Conservation (phyloP, 2,329 filamentous ascomycete species). For the Ceratocystis papillata region DNA sequence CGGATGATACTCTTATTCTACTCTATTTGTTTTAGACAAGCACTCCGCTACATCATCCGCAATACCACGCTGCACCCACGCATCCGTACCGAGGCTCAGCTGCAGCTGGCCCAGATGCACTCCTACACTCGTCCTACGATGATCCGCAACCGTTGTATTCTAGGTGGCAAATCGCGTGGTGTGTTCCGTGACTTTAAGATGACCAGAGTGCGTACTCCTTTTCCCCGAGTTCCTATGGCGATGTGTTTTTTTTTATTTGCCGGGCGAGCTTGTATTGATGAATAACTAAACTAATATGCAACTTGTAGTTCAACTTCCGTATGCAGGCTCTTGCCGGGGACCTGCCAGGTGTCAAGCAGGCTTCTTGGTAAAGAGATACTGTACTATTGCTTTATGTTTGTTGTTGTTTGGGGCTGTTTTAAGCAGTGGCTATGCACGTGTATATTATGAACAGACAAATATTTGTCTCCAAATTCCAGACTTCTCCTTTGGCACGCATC, state of each 20-base stretch:
- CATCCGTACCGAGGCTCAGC: constrained; percentile 79
- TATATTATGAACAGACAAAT: constrained; percentile 23
- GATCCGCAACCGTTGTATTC: constrained; percentile 85
- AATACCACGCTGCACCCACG: constrained; percentile 77
- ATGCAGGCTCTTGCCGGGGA: constrained; percentile 76
- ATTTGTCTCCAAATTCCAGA: background rate
- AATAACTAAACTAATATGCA: background rate
- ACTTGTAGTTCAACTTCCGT: constrained; percentile 73
- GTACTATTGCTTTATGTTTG: background rate
- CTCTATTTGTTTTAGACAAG: constrained; percentile 55
- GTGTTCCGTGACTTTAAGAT: constrained; percentile 89
- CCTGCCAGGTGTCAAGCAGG: constrained; percentile 87
- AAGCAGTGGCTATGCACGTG: constrained; percentile 8
- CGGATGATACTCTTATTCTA: constrained; percentile 6
- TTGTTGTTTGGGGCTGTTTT: background rate
- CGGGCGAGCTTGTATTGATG: background rate
- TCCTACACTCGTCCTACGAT: constrained; percentile 87
- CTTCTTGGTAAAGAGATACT: constrained; percentile 68
- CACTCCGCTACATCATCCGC: constrained; percentile 80
- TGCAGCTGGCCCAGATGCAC: constrained; percentile 91
- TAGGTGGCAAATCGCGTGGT: constrained; percentile 82
- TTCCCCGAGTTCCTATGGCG: background rate
- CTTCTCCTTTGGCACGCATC: background rate
- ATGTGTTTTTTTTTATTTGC: background rate
- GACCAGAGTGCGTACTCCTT: constrained; percentile 57